These are phyloP conservation scores for Chlorociboria aeruginascens DNA, from an alignment of 495 filamentous ascomycete species.

Conservation along the genomic window DNA sequence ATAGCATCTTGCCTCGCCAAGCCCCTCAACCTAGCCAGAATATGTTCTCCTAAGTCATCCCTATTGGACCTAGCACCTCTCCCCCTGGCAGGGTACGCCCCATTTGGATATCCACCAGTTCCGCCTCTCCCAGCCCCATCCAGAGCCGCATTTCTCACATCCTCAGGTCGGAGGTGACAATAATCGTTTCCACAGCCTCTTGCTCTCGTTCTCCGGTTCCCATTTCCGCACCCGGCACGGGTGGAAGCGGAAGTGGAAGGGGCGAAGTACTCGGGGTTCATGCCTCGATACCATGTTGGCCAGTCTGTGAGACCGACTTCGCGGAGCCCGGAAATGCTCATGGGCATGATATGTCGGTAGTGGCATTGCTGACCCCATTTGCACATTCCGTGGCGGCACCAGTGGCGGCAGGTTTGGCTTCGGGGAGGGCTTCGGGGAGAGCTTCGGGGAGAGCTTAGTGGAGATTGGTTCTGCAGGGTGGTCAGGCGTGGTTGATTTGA, in stretches of 20 bases:
- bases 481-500: not conserved
- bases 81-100: not conserved
- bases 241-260: not conserved
- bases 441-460: conserved; percentile 1
- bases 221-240: not conserved
- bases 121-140: not conserved
- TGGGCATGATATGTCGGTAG: conserved; percentile 31
- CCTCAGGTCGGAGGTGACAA: not conserved
- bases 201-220: not conserved
- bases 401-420: conserved; percentile 29
- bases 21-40: conserved; percentile 3
- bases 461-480: not conserved
- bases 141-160: not conserved
- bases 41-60: conserved; percentile 11
- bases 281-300: conserved; percentile 24
- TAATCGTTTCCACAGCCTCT: not conserved
- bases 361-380: conserved; percentile 30
- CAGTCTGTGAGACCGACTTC: conserved; percentile 25
- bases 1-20: conserved; percentile 6
- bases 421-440: not conserved
- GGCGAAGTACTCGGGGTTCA: conserved; percentile 14
- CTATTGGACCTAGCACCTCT: not conserved
- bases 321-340: conserved; percentile 21
- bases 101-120: not conserved
- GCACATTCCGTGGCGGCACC: conserved; percentile 31